Conservation (phyloP, 2,329 filamentous ascomycete genomes). For the Pseudopithomyces chartarum region DNA sequence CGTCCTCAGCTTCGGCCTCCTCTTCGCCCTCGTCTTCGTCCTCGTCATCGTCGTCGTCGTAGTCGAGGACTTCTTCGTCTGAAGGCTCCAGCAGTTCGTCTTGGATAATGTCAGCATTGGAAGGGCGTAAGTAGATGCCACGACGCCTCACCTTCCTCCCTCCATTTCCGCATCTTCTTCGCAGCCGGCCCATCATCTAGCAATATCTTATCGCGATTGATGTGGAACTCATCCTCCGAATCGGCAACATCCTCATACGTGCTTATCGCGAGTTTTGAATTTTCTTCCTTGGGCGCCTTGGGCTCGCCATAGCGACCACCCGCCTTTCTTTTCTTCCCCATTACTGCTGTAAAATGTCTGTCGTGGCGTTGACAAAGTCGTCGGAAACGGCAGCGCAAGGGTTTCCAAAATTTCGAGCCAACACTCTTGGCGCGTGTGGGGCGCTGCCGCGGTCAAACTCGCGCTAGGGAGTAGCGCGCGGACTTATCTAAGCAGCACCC, state of each 20-base stretch:
- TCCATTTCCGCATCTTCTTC: slow-evolving; percentile 74
- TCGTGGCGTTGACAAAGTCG: slow-evolving; percentile 9
- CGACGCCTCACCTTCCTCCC: slow-evolving; percentile 64
- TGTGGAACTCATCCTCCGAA: slow-evolving; percentile 91
- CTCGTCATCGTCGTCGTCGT: slow-evolving; percentile 55
- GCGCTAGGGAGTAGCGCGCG: slow-evolving; percentile 9
- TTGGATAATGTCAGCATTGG: not conserved
- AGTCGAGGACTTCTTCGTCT: slow-evolving; percentile 67
- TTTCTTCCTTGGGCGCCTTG: slow-evolving; percentile 39
- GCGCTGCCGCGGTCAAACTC: not conserved
- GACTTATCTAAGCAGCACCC: not conserved
- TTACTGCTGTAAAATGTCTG: slow-evolving; percentile 31
- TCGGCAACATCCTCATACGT: slow-evolving; percentile 86
- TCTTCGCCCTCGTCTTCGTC: slow-evolving; percentile 50
- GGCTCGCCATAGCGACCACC: slow-evolving; percentile 52
- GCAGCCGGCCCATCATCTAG: slow-evolving; percentile 80
- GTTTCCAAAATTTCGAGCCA: slow-evolving; percentile 29
- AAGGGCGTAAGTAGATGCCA: not conserved
- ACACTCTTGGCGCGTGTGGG: slow-evolving; percentile 38
- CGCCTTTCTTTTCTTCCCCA: slow-evolving; percentile 72
- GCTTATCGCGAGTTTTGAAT: slow-evolving; percentile 61
- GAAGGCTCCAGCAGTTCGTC: slow-evolving; percentile 58
- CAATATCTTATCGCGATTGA: slow-evolving; percentile 83
- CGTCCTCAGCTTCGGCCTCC: slow-evolving; percentile 43
- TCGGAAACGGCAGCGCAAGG: not conserved